Conservation (phyloP, 1,139 yeast genomes). For the Magnusiomyces ingens region DNA sequence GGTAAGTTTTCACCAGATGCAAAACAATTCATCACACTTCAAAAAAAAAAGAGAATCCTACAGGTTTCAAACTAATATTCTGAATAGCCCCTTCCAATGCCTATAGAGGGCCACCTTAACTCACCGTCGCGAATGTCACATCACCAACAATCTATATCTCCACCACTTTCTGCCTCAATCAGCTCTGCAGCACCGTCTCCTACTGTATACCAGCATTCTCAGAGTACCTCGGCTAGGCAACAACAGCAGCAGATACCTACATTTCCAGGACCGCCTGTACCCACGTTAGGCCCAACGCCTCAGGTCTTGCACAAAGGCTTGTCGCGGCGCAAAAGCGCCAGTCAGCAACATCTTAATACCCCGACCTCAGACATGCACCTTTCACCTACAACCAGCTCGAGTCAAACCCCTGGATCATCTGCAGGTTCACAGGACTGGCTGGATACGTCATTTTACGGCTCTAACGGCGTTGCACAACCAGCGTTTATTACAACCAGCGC, state of each 20-base stretch:
- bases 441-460: constrained; percentile 10
- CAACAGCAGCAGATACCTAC: constrained; percentile 5
- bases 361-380: background rate
- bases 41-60: background rate
- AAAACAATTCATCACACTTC: background rate
- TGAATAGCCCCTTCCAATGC: constrained; percentile 37
- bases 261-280: background rate
- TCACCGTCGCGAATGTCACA: no score
- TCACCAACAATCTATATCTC: constrained; percentile 3
- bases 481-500: background rate
- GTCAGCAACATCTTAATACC: background rate
- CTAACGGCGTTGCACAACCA: background rate
- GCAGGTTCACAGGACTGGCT: constrained; percentile 16
- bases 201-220: constrained; percentile 1
- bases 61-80: no score
- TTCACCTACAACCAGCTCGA: constrained; percentile 4
- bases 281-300: background rate
- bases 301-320: constrained; percentile 12
- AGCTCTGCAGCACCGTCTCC: constrained; percentile 7
- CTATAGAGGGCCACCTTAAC: constrained; percentile 22
- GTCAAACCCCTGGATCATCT: constrained; percentile 5
- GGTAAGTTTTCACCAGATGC: constrained; percentile 4
- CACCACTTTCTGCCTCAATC: constrained; percentile 12
- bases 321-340: constrained; percentile 6
- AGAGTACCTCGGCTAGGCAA: no score